Evolutionary conservation across 1,139 yeast genomes (phyloP).

Genomic region (Lizanozyma gosingica): DNA sequence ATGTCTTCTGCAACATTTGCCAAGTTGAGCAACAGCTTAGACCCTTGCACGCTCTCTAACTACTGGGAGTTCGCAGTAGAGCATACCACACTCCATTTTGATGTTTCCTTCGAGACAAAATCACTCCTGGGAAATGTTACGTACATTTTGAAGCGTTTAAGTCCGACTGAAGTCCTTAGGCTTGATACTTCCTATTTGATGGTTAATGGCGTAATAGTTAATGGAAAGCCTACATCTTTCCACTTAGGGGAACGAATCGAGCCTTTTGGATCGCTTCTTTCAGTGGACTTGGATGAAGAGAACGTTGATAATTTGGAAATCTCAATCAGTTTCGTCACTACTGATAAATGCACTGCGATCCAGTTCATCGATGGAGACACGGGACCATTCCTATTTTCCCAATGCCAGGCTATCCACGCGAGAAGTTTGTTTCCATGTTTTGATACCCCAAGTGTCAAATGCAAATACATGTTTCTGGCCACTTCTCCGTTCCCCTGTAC

Average conservation of each 20-base stretch:
- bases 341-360: slow-evolving; percentile 29
- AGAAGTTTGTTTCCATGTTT: slow-evolving; percentile 35
- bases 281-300: slow-evolving; percentile 9
- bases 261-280: slow-evolving; percentile 27
- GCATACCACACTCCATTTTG: slow-evolving; percentile 18
- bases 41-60: slow-evolving; percentile 34
- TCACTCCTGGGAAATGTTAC: slow-evolving; percentile 20
- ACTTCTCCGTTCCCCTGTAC: slow-evolving; percentile 23
- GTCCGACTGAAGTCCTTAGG: slow-evolving; percentile 9
- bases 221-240: slow-evolving; percentile 13
- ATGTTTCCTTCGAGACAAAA: slow-evolving; percentile 22
- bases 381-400: slow-evolving; percentile 32
- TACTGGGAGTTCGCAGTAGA: slow-evolving; percentile 21
- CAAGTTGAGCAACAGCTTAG: slow-evolving; percentile 7
- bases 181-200: slow-evolving; percentile 26
- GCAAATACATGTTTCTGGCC: slow-evolving; percentile 21
- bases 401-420: slow-evolving; percentile 37
- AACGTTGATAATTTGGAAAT: slow-evolving; percentile 8
- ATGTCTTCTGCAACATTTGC: not conserved
- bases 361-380: slow-evolving; percentile 32
- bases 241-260: slow-evolving; percentile 13
- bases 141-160: slow-evolving; percentile 12
- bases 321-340: slow-evolving; percentile 20
- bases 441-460: slow-evolving; percentile 34
- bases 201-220: slow-evolving; percentile 14